Evolutionary conservation across 176 grass and related monocot genomes (phyloP), one percentile per base, ranked within the genome.

Genomic region (Carex littledalei): DNA sequence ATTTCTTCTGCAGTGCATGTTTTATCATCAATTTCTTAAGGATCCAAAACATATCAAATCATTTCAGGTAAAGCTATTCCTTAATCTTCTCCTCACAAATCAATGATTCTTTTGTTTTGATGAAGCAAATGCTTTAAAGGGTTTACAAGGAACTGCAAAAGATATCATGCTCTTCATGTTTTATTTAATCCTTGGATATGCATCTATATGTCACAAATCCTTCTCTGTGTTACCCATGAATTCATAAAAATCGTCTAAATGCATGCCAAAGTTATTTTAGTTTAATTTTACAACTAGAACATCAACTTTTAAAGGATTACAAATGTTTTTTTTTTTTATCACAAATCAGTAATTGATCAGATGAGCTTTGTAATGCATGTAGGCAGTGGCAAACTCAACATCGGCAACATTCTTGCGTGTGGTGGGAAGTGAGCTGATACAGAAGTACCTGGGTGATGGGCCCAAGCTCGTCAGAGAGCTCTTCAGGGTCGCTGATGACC

Each of bases 301-400:
- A 77, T 77, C 11, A 34, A 34, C 26, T 56, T 56, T 3, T 9
- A 20, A 56, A 34, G 13, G n/a, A 35, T 47, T n/a, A 45, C 2
- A 20, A 20, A 8, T 32, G 45, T 22, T 60, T 58, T 29, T 78
- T 29, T 78, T 55, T 55, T 8, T 39, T 39, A 24, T 55, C 6
- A 29, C 15, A 83, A 65, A 82, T 21, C 12, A 69, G 22, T 67
- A 16, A 34, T 43, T 82, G 50, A 71, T 56, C 21, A 55, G 8
- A 72, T 20, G 72, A 74, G 81, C 84, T 74, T 76, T 89, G 45
- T 61, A 75, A 6, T 53, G 43, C 2, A 20, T 81, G 54, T 76
- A 96, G 94, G 94, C 94, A 84, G 94, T 96, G 49, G 94, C 94
- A 57, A 96, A 96, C 71, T 96, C 94, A 5, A 96, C 94, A 47